A percentile compares a stretch with the other conserved stretches of the same genome.
These are phyloP conservation scores for Cinnamomum chago DNA, from an alignment of 164 flowering plant species.

Conservation along the genomic window DNA sequence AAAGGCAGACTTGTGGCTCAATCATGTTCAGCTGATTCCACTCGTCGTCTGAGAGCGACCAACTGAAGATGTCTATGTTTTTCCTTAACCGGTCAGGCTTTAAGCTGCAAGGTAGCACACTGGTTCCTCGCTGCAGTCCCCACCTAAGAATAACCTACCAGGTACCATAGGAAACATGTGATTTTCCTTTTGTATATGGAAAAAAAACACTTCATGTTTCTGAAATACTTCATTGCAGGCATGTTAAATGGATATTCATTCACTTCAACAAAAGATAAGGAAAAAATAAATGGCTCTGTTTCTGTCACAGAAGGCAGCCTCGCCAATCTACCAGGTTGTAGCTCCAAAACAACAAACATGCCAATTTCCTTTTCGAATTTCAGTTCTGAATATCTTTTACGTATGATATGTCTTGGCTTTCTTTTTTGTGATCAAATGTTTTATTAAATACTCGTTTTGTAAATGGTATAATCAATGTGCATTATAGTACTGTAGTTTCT, in stretches of 20 bases:
- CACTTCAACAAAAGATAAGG: not conserved
- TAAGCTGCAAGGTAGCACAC: constrained; percentile 67
- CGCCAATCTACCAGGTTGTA: not conserved
- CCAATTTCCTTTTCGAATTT: too few species aligned
- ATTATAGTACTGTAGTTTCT: not conserved
- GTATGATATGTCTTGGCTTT: not conserved
- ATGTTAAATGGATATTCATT: too few species aligned
- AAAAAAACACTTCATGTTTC: not conserved
- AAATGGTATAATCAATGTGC: too few species aligned
- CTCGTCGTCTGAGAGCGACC: constrained; percentile 57
- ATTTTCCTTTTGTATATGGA: not conserved
- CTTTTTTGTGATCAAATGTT: not conserved
- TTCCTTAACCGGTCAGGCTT: constrained; percentile 49
- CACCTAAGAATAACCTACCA: constrained; percentile 55
- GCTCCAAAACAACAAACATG: not conserved
- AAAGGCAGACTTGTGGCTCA: constrained; percentile 62
- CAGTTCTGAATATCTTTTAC: not conserved
- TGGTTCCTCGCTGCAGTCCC: constrained; percentile 72
- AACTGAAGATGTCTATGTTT: constrained; percentile 56
- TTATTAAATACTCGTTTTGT: not conserved
- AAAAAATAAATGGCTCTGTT: not conserved
- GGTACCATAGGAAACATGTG: not conserved
- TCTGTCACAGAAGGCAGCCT: too few species aligned
- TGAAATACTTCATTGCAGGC: not conserved
- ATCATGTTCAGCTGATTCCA: constrained; percentile 51